These are phyloP conservation scores for Alternaria novae-zelandiae DNA, from an alignment of 2,329 filamentous ascomycete species.

Conservation along the genomic window DNA sequence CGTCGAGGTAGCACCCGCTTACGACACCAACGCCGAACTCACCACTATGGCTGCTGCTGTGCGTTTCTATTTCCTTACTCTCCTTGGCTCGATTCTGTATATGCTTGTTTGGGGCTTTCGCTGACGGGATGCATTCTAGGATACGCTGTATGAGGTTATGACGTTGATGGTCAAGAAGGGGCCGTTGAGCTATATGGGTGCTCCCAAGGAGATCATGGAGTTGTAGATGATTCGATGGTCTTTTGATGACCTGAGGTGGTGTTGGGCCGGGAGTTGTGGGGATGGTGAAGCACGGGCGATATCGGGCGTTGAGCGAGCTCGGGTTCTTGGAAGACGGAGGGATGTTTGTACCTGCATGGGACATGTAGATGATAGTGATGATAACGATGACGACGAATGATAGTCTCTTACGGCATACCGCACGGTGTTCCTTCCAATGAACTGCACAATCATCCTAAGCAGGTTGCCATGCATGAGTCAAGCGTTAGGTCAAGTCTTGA, in stretches of 20 bases:
- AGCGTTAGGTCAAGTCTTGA: neutral
- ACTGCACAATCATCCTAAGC: neutral
- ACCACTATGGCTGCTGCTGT: conserved; percentile 76
- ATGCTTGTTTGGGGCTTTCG: neutral
- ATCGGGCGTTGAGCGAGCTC: neutral
- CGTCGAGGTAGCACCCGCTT: conserved; percentile 74
- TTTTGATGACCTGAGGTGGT: no score
- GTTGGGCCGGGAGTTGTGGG: neutral
- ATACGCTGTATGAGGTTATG: conserved; percentile 79
- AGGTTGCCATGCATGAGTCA: neutral
- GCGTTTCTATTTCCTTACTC: conserved; percentile 14
- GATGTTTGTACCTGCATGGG: neutral
- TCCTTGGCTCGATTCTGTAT: neutral
- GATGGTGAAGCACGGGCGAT: no score
- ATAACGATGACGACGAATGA: neutral
- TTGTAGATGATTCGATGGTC: conserved; percentile 10
- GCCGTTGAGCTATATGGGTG: conserved; percentile 62
- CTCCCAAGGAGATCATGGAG: conserved; percentile 37
- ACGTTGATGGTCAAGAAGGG: conserved; percentile 83
- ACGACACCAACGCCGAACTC: conserved; percentile 74
- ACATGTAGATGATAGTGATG: neutral
- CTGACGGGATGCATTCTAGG: conserved; percentile 21
- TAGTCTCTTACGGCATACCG: neutral
- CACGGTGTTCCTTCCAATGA: neutral
- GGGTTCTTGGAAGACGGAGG: neutral